Percentiles rank a stretch among this genome's conserved stretches.
These are phyloP conservation scores for Fonsecaea multimorphosa DNA, from an alignment of 2,329 filamentous ascomycete genomes.

Conservation along the genomic window DNA sequence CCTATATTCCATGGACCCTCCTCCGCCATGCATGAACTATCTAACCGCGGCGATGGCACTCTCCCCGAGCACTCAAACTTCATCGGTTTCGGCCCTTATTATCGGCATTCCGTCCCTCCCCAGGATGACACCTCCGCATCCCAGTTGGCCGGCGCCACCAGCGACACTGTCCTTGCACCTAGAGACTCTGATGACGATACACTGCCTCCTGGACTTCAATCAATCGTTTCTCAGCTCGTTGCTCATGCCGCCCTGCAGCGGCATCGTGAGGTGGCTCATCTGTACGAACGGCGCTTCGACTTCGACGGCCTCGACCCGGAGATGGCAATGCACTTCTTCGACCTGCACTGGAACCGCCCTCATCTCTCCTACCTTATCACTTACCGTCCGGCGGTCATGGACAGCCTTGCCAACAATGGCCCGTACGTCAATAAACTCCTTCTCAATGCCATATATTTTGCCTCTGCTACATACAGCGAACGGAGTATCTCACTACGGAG, in stretches of 20 bases:
- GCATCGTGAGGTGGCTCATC: constrained; percentile 6
- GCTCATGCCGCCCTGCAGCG: neutral
- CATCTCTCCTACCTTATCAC: constrained; percentile 49
- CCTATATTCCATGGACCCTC: neutral
- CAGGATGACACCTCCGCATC: neutral
- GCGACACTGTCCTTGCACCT: neutral
- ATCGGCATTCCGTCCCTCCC: neutral
- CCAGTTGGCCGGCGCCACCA: neutral
- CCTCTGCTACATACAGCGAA: constrained; percentile 50
- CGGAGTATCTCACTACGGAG: constrained; percentile 44
- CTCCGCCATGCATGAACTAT: neutral
- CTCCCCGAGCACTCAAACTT: neutral
- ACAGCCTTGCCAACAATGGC: constrained; percentile 45
- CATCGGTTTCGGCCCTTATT: neutral
- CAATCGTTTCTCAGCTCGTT: neutral
- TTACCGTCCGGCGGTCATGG: constrained; percentile 50
- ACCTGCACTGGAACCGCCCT: constrained; percentile 51
- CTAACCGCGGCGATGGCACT: neutral
- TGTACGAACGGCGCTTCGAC: constrained; percentile 47
- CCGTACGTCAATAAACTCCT: constrained; percentile 49
- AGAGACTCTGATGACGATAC: neutral
- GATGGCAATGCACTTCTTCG: constrained; percentile 47
- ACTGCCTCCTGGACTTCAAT: neutral
- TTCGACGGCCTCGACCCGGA: constrained; percentile 60
- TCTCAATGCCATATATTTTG: constrained; percentile 52